Base-by-base conservation (phyloP, 2,329 filamentous ascomycete genomes). In the Harringtonia aguacate region DNA sequence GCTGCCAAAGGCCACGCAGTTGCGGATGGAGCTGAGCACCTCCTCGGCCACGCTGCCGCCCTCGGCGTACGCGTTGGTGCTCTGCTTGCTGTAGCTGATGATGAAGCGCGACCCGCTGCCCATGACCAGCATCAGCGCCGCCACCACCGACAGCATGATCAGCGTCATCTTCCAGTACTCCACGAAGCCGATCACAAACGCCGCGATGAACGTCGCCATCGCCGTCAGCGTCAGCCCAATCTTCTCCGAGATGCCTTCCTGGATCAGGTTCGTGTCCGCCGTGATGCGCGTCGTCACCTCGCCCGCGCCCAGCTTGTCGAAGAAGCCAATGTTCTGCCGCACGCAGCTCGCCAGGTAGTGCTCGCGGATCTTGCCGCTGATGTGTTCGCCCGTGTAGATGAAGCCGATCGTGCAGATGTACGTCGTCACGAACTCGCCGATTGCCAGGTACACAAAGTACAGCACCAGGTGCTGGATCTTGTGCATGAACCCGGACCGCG, bases 241-340 rank as follows among this genome's bases (percentile, higher is more conserved):
- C 67, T 95, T 95, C 61, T 94, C 86, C 0, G 86, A 94, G 37
- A 98, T 87, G 45, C 88, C 90, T 52, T 94, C 89, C 61, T 95
- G 90, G 44, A 97, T 82, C 43, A 94, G 69, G 56, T 95, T 95
- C 36, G 87, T 94, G 60, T 97, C 90, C 12, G 89, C 83, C 0
- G 90, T 97, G 54, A 95, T 95, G 50, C 89, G 81, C 1, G 89
- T 95, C 0, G 89, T 95, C 48, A 97, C 86, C 63, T 95, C 92
- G 46, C 90, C 89, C 29, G 88, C 84, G 41, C 89, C 90, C 14
- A 95, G 73, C 56, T 92, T 92, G 62, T 97, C 92, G 63, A 94
- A 94, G 62, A 86, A 94, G 37, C 79, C 88, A 59, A 94, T 90
- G 59, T 95, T 94, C 60, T 94, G 88, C 48, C 79, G 78, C 67